These are phyloP conservation scores for Neurospora sp. DNA, from an alignment of 495 filamentous ascomycete species.

Conservation along the genomic window DNA sequence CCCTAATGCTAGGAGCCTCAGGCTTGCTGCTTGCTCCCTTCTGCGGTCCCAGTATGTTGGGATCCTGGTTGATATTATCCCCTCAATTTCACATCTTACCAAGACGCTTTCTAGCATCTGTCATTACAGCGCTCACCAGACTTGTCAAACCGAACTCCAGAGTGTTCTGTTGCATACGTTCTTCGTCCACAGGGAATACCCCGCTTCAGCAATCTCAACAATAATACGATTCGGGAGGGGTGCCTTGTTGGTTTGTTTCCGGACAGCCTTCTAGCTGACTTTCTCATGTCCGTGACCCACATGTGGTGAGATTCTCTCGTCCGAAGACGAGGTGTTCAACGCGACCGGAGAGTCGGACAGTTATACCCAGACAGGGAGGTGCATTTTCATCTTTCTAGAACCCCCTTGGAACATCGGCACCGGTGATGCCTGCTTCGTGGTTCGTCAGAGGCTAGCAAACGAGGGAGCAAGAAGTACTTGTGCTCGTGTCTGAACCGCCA, in stretches of 20 bases:
- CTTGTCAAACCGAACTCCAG: not conserved
- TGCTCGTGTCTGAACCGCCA: slow-evolving; percentile 4
- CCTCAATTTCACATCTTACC: not conserved
- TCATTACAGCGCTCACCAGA: not conserved
- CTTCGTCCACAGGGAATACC: not conserved
- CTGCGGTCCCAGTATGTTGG: not conserved
- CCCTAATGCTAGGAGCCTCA: not conserved
- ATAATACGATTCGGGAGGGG: not conserved
- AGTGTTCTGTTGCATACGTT: not conserved
- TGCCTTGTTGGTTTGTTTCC: not conserved
- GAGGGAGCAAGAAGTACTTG: not conserved
- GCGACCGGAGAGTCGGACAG: not conserved
- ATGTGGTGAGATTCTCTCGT: not conserved
- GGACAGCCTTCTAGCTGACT: not conserved
- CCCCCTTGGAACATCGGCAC: not conserved
- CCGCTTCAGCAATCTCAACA: not conserved
- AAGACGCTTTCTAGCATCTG: not conserved
- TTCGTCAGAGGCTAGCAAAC: not conserved
- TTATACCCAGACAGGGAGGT: not conserved
- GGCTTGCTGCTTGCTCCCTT: not conserved
- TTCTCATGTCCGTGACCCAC: not conserved
- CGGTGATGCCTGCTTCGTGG: not conserved
- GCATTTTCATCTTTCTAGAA: not conserved
- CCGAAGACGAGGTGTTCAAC: not conserved
- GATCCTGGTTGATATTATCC: not conserved